Base-by-base conservation (phyloP, 2,329 filamentous ascomycete genomes). In the Xylaria sp. region DNA sequence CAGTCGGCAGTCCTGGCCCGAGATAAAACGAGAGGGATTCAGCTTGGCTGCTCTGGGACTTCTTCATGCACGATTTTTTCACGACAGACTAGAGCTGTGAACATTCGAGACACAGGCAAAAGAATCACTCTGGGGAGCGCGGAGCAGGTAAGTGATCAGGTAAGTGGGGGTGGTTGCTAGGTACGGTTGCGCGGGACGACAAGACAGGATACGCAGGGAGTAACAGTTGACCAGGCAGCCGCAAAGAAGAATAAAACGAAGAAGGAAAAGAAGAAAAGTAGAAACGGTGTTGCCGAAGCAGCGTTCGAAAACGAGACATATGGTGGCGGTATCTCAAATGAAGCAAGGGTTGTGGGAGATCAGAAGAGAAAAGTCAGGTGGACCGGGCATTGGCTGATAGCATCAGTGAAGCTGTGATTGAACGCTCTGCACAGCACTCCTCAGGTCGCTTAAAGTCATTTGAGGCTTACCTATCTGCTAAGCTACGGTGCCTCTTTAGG, bases 1-100 rank as follows among this genome's bases (percentile, higher is more conserved):
- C 74, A 74, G 74, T 62, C 74, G 74, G 74, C 62, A 64, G 51
- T 62, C 66, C 71, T 66, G 25, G 55, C 66, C 64, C 23, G 67
- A 57, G 28, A 55, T 64, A 66, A 58, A 58, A 52, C 51, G 46
- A 55, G 43, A 66, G 68, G 51, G 62, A 58, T 52, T 51, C 48
- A 54, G 56, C 23, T 59, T 54, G 33, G 49, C 46, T 61, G 48
- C 41, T 49, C 41, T 52, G 18, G 48, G 56, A 39, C 63, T 39
- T 43, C 23, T 39, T 67, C 64, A 62, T 65, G 61, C 64, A 64
- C 61, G 25, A 52, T 25, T 25, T 39, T 25, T 25, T 39, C 18
- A 55, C 51, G 55, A 41, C 13, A 54, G 18, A 36, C 52, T 28
- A 55, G 33, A 48, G 60, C 57, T 41, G 43, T 41, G 52, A 56